Evolutionary conservation across 345 rosid species (phyloP).

Genomic region (Hevea brasiliensis): DNA sequence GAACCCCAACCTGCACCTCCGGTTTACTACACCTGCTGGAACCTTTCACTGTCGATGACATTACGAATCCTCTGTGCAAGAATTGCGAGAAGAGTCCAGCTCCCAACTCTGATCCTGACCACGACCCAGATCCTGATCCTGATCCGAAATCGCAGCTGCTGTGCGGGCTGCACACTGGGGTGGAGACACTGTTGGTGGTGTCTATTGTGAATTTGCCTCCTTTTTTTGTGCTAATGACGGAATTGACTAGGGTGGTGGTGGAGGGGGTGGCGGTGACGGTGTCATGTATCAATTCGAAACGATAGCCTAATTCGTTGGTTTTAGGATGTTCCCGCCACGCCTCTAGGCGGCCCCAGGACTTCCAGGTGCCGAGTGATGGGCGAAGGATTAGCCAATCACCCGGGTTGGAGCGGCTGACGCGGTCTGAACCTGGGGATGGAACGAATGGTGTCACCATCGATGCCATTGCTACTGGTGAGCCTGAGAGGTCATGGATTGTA

Average conservation of each 20-base stretch:
- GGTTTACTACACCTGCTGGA: slow-evolving; percentile 52
- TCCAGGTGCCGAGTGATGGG: slow-evolving; percentile 83
- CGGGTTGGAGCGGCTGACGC: slow-evolving; percentile 77
- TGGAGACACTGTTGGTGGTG: slow-evolving; percentile 47
- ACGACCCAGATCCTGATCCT: slow-evolving; percentile 35
- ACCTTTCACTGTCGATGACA: slow-evolving; percentile 83
- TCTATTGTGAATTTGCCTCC: slow-evolving; percentile 87
- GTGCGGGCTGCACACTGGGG: slow-evolving; percentile 70
- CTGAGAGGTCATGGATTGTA: slow-evolving; percentile 90
- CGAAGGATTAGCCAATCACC: slow-evolving; percentile 94
- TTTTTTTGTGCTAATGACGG: slow-evolving; percentile 52
- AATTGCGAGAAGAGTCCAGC: slow-evolving; percentile 30
- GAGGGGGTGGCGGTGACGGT: slow-evolving; percentile 36
- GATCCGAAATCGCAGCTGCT: slow-evolving; percentile 86
- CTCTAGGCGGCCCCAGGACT: slow-evolving; percentile 92
- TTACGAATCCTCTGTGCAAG: slow-evolving; percentile 64
- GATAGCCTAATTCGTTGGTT: slow-evolving; percentile 64
- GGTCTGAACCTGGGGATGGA: slow-evolving; percentile 81
- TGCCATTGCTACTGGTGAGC: slow-evolving; percentile 95
- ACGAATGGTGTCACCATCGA: slow-evolving; percentile 99
- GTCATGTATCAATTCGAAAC: slow-evolving; percentile 77
- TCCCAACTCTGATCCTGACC: slow-evolving; percentile 72
- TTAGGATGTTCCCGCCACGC: slow-evolving; percentile 74
- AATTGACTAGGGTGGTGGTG: slow-evolving; percentile 35
- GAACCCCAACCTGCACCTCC: slow-evolving; percentile 81